Evolutionary conservation across 2,329 filamentous ascomycete species (phyloP).

Genomic region (Fusarium virguliforme): DNA sequence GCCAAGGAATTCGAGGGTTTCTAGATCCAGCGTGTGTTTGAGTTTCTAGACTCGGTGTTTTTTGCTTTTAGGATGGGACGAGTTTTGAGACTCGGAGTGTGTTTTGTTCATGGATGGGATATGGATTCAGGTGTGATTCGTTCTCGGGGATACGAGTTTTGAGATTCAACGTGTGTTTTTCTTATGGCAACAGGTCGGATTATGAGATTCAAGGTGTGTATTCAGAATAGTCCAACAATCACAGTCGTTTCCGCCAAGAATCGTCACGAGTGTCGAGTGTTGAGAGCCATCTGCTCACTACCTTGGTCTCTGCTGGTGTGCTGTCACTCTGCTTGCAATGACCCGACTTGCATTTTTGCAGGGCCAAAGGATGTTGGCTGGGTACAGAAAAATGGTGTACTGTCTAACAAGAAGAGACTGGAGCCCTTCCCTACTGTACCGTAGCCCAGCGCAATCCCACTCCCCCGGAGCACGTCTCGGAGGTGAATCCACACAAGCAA

Average conservation of each 20-base stretch:
- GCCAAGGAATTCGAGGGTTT: not conserved
- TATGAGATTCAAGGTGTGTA: too few species aligned
- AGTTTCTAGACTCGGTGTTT: not conserved
- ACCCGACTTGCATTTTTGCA: too few species aligned
- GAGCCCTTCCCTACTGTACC: too few species aligned
- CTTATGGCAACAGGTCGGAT: too few species aligned
- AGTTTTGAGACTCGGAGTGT: not conserved
- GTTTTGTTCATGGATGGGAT: too few species aligned
- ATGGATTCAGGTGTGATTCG: too few species aligned
- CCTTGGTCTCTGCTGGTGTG: not conserved
- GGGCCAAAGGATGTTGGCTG: too few species aligned
- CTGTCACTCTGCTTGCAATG: not conserved
- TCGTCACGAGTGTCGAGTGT: not conserved
- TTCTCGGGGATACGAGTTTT: not conserved
- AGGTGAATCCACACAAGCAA: not conserved
- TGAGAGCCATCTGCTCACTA: not conserved
- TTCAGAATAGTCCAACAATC: not conserved
- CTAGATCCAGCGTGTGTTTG: not conserved
- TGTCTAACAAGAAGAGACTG: too few species aligned
- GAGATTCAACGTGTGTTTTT: not conserved
- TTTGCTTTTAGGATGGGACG: not conserved
- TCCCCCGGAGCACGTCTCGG: not conserved
- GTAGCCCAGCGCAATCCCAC: not conserved
- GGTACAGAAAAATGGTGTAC: too few species aligned
- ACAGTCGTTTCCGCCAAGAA: not conserved